Evolutionary conservation across 2,329 filamentous ascomycete species (phyloP), one percentile per base, ranked within the genome.

Genomic region (Helicocarpus griseus): DNA sequence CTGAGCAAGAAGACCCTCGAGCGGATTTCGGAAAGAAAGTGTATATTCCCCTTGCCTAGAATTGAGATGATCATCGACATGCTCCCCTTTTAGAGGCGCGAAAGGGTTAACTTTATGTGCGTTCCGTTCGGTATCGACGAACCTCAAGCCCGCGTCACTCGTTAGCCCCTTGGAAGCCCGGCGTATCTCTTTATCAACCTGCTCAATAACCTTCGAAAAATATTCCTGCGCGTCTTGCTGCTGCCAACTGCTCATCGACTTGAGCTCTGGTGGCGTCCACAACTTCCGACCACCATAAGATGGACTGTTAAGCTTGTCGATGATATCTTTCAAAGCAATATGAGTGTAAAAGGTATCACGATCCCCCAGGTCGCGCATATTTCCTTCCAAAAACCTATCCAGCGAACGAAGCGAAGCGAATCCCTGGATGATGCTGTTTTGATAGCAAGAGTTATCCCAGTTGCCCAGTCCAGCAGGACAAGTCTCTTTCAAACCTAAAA

Each of bases 171-270:
- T 63, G 53, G 70, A 71, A 43, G 76, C 76, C 57, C 76, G 78
- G 19, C 74, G 72, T 38, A 88, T 75, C 63, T 94, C 88, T 61
- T 85, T 85, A 61, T 96, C 88, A 26, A 95, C 75, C 60, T 90
- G 84, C 58, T 91, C 89, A 45, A 96, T 69, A 13, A 98, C 77
- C 62, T 91, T 94, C 14, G 89, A 91, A 61, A 87, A 96, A 67
- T 97, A 98, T 67, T 98, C 93, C 65, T 97, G 93, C 4, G 93
- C 93, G 69, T 98, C 93, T 69, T 98, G 93, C 65, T 97, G 93
- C 59, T 94, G 87, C 81, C 87, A 95, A 28, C 87, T 95, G 67
- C 85, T 91, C 85, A 97, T 94, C 8, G 84, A 90, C 69, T 95
- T 95, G 43, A 96, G 73, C 50, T 85, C 81, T 0, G 79, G 73